phyloP scores from a whole-genome alignment of 352 stramenopile species.

The Stephanocyclus meneghinianus region DNA sequence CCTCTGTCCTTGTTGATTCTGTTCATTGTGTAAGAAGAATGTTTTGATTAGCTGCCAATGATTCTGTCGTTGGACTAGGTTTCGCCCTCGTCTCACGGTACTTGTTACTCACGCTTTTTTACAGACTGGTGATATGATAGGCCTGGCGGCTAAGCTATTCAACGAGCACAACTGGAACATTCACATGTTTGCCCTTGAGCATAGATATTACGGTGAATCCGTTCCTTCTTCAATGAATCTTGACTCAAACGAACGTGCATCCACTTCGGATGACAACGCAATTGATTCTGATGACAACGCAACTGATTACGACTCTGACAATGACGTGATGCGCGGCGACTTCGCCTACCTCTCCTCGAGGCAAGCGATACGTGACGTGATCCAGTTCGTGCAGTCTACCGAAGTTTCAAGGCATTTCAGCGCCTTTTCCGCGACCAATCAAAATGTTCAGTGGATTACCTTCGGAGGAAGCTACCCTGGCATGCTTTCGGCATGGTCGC shows the following conservation, averaged over 20 bases:
- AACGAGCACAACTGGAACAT: slow-evolving; percentile 36
- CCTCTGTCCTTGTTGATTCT: slow-evolving; percentile 73
- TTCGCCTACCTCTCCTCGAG: slow-evolving; percentile 87
- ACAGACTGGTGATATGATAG: slow-evolving; percentile 82
- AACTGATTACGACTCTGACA: background rate
- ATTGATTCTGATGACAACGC: background rate
- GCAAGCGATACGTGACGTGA: slow-evolving; percentile 89
- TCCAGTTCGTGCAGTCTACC: slow-evolving; percentile 80
- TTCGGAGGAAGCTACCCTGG: slow-evolving; percentile 95
- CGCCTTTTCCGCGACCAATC: slow-evolving; percentile 4
- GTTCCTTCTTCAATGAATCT: background rate
- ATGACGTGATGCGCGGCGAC: slow-evolving; percentile 29
- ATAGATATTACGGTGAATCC: slow-evolving; percentile 93
- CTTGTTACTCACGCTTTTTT: background rate
- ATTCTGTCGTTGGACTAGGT: background rate
- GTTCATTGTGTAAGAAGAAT: slow-evolving; percentile 71
- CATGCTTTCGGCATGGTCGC: slow-evolving; percentile 90
- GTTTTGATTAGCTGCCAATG: background rate
- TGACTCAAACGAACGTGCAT: background rate
- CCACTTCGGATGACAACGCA: background rate
- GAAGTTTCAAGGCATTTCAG: slow-evolving; percentile 16
- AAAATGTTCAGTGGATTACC: slow-evolving; percentile 86
- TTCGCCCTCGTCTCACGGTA: no score
- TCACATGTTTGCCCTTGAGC: slow-evolving; percentile 88
- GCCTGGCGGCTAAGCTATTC: slow-evolving; percentile 64